Conservation (phyloP, 352 stramenopile genomes). For the Elongisporangium prolatum region DNA sequence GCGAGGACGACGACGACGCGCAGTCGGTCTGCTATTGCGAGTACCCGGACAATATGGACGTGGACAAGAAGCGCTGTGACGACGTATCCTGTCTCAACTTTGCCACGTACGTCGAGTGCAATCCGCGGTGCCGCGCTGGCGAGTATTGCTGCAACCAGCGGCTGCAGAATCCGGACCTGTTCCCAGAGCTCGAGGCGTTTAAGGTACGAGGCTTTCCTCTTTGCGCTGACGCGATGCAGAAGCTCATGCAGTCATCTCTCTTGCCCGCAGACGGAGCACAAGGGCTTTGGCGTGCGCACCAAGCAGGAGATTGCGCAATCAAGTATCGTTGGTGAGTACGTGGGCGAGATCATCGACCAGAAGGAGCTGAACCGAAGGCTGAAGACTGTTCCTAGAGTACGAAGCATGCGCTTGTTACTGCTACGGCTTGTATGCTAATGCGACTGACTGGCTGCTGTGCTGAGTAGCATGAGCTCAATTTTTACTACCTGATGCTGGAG, state of each 20-base stretch:
- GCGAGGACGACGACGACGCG: constrained; percentile 41
- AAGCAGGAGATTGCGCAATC: constrained; percentile 50
- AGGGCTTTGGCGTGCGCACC: constrained; percentile 84
- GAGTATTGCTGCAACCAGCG: constrained; percentile 66
- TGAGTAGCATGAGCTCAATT: constrained; percentile 73
- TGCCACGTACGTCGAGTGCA: constrained; percentile 83
- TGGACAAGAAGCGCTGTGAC: constrained; percentile 49
- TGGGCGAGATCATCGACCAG: constrained; percentile 90
- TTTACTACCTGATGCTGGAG: constrained; percentile 82
- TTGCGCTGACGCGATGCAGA: neutral
- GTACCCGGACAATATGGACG: constrained; percentile 36
- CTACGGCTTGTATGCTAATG: neutral
- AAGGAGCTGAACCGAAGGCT: constrained; percentile 66
- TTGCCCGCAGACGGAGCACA: constrained; percentile 49
- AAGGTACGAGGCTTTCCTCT: constrained; percentile 17
- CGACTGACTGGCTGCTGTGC: neutral
- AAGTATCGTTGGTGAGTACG: constrained; percentile 86
- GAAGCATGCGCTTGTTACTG: constrained; percentile 2
- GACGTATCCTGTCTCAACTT: constrained; percentile 89
- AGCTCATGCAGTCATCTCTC: neutral
- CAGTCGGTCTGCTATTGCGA: constrained; percentile 52
- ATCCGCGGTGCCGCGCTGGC: constrained; percentile 34
- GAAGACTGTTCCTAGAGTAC: constrained; percentile 47
- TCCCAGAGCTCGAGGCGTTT: constrained; percentile 67
- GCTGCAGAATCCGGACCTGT: constrained; percentile 63